phyloP scores from a whole-genome alignment of 495 filamentous ascomycete genomes.

The Geopyxis carbonaria region DNA sequence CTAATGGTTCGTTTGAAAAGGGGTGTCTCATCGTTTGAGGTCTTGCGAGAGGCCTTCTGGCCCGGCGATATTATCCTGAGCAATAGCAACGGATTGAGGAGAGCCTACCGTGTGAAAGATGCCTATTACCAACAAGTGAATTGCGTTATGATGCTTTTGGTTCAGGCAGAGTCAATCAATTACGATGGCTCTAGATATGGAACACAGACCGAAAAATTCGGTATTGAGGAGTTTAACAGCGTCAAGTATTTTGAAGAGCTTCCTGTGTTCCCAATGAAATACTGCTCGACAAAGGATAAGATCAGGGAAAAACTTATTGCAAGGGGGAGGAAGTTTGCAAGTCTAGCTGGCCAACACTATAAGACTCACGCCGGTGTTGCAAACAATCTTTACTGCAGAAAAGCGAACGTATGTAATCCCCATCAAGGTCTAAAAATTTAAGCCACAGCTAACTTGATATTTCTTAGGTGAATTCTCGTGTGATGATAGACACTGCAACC shows the following conservation, averaged over 20 bases:
- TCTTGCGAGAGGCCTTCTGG: slow-evolving; percentile 2
- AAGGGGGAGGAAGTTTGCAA: slow-evolving; percentile 35
- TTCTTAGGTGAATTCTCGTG: no score
- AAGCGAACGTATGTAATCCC: no score
- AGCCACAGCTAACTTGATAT: no score
- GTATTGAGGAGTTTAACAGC: slow-evolving; percentile 37
- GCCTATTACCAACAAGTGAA: slow-evolving; percentile 16
- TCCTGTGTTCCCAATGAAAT: slow-evolving; percentile 38
- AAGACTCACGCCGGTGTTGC: slow-evolving; percentile 21
- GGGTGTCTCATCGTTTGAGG: background rate
- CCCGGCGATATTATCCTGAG: background rate
- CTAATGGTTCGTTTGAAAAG: background rate
- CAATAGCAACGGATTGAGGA: slow-evolving; percentile 26
- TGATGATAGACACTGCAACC: slow-evolving; percentile 40
- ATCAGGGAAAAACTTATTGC: slow-evolving; percentile 29
- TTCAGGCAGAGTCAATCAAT: slow-evolving; percentile 41
- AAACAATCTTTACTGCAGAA: no score
- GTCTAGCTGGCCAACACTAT: slow-evolving; percentile 43
- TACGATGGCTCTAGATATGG: slow-evolving; percentile 45
- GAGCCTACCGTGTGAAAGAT: slow-evolving; percentile 21
- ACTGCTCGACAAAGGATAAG: slow-evolving; percentile 32
- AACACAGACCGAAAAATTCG: slow-evolving; percentile 27
- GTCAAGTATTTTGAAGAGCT: slow-evolving; percentile 40
- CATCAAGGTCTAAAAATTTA: no score
- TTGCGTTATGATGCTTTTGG: slow-evolving; percentile 22